These are phyloP conservation scores for Lachancea mirantina DNA, from an alignment of 805 yeast species.

Conservation along the genomic window DNA sequence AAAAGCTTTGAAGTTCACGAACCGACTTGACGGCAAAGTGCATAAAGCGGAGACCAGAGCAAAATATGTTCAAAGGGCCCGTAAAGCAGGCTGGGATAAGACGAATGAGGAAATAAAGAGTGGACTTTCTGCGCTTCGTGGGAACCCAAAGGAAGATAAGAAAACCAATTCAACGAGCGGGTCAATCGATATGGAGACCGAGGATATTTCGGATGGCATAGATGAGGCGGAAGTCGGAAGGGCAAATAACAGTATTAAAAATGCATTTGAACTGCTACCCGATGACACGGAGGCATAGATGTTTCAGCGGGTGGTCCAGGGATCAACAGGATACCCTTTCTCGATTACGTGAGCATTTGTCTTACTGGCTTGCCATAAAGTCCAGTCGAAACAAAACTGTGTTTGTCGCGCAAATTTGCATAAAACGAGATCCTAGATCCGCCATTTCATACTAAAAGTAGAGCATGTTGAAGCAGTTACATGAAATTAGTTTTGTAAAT, in stretches of 20 bases:
- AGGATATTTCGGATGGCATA: slow-evolving; percentile 11
- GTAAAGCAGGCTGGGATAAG: slow-evolving; percentile 69
- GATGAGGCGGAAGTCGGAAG: slow-evolving; percentile 4
- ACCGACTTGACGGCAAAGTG: slow-evolving; percentile 53
- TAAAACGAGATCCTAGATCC: no score
- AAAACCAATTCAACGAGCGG: slow-evolving; percentile 17
- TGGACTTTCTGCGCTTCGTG: slow-evolving; percentile 14
- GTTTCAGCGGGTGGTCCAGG: no score
- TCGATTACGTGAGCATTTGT: no score
- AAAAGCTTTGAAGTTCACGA: slow-evolving; percentile 45
- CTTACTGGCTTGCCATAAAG: no score
- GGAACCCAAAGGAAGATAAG: slow-evolving; percentile 8
- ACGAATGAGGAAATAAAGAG: slow-evolving; percentile 46
- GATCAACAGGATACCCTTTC: no score
- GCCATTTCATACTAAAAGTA: no score
- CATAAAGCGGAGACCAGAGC: slow-evolving; percentile 59
- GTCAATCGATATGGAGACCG: slow-evolving; percentile 20
- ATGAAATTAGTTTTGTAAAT: no score
- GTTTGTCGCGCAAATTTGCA: no score
- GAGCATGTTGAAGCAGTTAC: no score
- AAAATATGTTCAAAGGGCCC: slow-evolving; percentile 49
- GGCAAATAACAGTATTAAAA: slow-evolving; percentile 8
- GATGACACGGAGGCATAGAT: slow-evolving; percentile 28
- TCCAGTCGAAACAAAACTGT: no score
- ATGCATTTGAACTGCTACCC: slow-evolving; percentile 27